These are phyloP conservation scores for Xylariaceae sp. DNA, from an alignment of 2,329 filamentous ascomycete species.

Conservation along the genomic window DNA sequence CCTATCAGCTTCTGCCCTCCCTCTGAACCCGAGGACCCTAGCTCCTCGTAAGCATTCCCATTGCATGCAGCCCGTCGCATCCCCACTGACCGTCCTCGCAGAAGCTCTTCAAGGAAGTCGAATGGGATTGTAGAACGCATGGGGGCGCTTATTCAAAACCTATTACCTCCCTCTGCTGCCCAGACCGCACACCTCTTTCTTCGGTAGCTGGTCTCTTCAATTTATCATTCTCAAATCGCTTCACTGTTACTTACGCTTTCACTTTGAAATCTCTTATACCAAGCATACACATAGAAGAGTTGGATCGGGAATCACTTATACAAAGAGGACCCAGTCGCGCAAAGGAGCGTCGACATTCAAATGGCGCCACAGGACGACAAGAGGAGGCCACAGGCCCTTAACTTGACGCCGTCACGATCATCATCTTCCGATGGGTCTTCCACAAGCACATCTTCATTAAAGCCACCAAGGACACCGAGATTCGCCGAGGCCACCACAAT, in stretches of 20 bases:
- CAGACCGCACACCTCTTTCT: conserved; percentile 38
- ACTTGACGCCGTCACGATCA: conserved; percentile 49
- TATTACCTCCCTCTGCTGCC: conserved; percentile 40
- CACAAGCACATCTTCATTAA: conserved; percentile 56
- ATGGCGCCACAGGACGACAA: conserved; percentile 47
- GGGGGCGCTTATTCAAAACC: conserved; percentile 53
- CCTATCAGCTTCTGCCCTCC: conserved; percentile 43
- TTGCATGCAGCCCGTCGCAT: conserved; percentile 36
- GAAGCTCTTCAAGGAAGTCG: conserved; percentile 30
- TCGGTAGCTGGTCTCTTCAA: conserved; percentile 57
- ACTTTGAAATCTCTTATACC: conserved; percentile 20
- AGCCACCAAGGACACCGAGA: conserved; percentile 70
- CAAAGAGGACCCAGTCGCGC: conserved; percentile 22
- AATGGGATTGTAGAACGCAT: conserved; percentile 33
- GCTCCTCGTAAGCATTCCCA: conserved; percentile 39
- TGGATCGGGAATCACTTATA: conserved; percentile 21
- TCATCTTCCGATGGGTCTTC: conserved; percentile 48
- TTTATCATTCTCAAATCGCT: conserved; percentile 37
- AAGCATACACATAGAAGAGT: conserved; percentile 23
- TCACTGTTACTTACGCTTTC: conserved; percentile 28
- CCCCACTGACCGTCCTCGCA: conserved; percentile 40
- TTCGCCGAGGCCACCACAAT: conserved; percentile 80
- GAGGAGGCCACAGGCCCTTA: conserved; percentile 56
- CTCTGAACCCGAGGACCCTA: conserved; percentile 37
- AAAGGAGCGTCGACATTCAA: conserved; percentile 28